Conservation (phyloP, 2,329 filamentous ascomycete species). For the Trichoderma sp. region DNA sequence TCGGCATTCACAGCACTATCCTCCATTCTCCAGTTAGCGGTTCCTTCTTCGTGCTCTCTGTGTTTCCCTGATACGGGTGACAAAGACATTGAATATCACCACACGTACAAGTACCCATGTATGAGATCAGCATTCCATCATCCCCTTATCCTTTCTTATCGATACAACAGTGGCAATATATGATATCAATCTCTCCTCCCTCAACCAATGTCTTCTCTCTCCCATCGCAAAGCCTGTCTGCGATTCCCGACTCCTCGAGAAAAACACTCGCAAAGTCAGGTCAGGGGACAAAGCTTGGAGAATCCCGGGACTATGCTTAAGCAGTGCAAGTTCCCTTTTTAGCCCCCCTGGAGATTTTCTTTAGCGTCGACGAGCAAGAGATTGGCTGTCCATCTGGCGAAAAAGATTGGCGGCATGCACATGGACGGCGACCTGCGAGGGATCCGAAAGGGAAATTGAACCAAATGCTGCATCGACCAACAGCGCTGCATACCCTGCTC, state of each 20-base stretch:
- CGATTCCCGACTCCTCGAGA: slow-evolving; percentile 19
- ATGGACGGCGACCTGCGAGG: not conserved
- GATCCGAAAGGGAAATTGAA: not conserved
- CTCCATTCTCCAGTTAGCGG: slow-evolving; percentile 1
- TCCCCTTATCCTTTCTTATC: not conserved
- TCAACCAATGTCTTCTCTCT: slow-evolving; percentile 10
- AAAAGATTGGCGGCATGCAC: not conserved
- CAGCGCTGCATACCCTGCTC: not conserved
- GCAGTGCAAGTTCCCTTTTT: slow-evolving; percentile 22
- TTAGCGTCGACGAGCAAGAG: slow-evolving; percentile 19
- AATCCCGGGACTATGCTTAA: slow-evolving; percentile 15
- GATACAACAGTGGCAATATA: not conserved
- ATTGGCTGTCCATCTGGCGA: not conserved
- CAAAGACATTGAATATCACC: not conserved
- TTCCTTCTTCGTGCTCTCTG: not conserved
- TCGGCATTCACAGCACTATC: slow-evolving; percentile 19
- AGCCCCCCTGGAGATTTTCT: slow-evolving; percentile 11
- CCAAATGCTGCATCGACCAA: not conserved
- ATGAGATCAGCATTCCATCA: not conserved
- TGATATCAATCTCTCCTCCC: slow-evolving; percentile 1
- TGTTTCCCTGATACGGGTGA: not conserved
- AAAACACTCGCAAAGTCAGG: slow-evolving; percentile 6
- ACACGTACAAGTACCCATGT: too few species aligned
- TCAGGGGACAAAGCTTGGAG: slow-evolving; percentile 15
- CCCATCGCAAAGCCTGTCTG: not conserved